A percentile compares a stretch with the other conserved stretches of the same genome.
phyloP scores from a whole-genome alignment of 768 basidiomycete genomes.

The Cystobasidiopsis lactophilus region DNA sequence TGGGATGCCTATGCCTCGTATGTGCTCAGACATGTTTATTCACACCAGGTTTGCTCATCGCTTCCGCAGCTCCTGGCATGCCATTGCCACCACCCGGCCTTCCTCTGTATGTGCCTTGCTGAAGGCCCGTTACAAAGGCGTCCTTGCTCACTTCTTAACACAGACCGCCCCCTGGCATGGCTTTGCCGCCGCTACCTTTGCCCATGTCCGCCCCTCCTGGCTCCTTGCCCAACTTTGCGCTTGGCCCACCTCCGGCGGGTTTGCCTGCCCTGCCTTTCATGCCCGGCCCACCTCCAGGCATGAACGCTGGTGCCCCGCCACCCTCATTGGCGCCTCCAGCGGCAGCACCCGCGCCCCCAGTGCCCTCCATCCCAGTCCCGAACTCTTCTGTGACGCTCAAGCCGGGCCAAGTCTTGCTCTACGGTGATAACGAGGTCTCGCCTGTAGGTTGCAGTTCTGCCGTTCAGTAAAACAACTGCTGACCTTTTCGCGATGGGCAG shows the following conservation, averaged over 20 bases:
- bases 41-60: too few species aligned
- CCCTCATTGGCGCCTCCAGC: conserved; percentile 23
- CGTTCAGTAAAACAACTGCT: background rate
- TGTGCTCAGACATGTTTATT: too few species aligned
- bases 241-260: conserved; percentile 20
- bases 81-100: background rate
- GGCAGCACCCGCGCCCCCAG: conserved; percentile 7
- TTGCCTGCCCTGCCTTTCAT: conserved; percentile 17
- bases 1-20: too few species aligned
- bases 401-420: conserved; percentile 16
- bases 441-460: conserved; percentile 6
- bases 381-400: conserved; percentile 14
- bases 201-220: too few species aligned
- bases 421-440: conserved; percentile 17
- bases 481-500: conserved; percentile 25
- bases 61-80: too few species aligned
- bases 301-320: conserved; percentile 10
- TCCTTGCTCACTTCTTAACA: too few species aligned
- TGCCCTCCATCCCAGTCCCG: conserved; percentile 2
- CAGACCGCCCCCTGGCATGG: conserved; percentile 8
- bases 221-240: too few species aligned
- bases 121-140: too few species aligned
- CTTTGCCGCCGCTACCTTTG: conserved; percentile 1
- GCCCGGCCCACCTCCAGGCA: conserved; percentile 17
- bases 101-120: background rate